phyloP scores from a whole-genome alignment of 805 yeast species.

The Metschnikowia baotianmanensis region DNA sequence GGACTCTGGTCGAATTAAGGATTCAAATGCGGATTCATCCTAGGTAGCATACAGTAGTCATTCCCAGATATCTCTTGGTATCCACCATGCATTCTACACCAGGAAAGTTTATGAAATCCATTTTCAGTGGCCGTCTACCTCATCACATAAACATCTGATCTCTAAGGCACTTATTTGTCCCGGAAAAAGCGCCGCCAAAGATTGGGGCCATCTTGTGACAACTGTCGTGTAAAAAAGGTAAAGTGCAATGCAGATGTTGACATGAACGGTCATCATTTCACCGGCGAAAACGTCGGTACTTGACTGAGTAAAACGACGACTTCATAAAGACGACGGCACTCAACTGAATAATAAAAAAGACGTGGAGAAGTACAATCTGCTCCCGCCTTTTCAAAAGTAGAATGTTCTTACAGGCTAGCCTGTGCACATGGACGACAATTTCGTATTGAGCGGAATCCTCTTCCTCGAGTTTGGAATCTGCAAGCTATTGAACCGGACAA shows the following conservation, averaged over 20 bases:
- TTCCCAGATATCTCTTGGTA: too few species aligned
- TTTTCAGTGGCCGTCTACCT: too few species aligned
- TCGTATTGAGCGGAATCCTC: conserved; percentile 21
- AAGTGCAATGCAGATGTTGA: conserved; percentile 69
- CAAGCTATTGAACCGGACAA: conserved; percentile 23
- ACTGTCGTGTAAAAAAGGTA: conserved; percentile 65
- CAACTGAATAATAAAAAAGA: conserved; percentile 1
- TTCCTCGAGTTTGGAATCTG: conserved; percentile 16
- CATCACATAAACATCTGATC: background rate
- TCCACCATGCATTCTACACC: too few species aligned
- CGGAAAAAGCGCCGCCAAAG: conserved; percentile 52
- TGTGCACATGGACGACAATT: conserved; percentile 15
- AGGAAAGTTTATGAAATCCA: too few species aligned
- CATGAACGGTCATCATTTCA: conserved; percentile 29
- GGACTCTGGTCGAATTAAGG: too few species aligned
- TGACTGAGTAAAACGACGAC: too few species aligned
- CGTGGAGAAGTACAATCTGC: conserved; percentile 10
- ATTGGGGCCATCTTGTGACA: conserved; percentile 72
- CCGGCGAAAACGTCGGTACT: conserved; percentile 2
- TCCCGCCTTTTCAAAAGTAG: conserved; percentile 13
- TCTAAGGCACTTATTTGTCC: background rate
- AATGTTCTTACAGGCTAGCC: conserved; percentile 16
- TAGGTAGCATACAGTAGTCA: too few species aligned
- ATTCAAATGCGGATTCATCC: too few species aligned
- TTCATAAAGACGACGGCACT: too few species aligned